Base-by-base conservation (phyloP, 345 rosid genomes). In the Salix suchowensis region DNA sequence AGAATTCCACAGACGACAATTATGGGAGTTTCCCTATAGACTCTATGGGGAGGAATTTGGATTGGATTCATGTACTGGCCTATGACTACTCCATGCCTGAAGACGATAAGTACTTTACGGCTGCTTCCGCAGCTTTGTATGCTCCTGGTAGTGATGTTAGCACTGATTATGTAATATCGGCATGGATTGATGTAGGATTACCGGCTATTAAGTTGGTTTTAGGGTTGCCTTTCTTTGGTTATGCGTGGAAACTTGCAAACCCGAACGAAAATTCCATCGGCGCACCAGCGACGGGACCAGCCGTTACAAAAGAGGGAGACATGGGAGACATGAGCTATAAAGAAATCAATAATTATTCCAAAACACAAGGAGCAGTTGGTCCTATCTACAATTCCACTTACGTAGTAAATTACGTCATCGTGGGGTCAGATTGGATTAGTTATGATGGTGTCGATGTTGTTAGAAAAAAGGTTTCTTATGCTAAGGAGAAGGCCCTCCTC, bases 391-490 rank as follows among this genome's bases (percentile, higher is more conserved):
- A 87, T 77, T n/a, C 76, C 18, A 78, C 85, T 2, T 86, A 78
- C 55, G 84, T 79, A 8, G 16, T 66, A 3, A 55, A 74, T 71
- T 9, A 81, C 77, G 50, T 61, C 74, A 52, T 46, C 2, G 19
- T 40, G 30, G 79, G 83, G 23, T 37, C 48, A 11, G 1, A 0
- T 30, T 87, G 92, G 92, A 73, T 89, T 42, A 84, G 76, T 77
- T 89, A 80, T 58, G 89, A 85, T 44, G 88, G 72, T 62, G 82
- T 69, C 14, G 86, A 84, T 46, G 82, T 76, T 46, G 52, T 87
- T 11, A 75, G 42, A 77, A 62, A 69, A 10, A 87, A 87, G 74
- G 77, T 83, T 73, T 68, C 78, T 26, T 89, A 87, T 75, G 84
- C 87, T 40, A 82, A 60, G 83, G 73, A 58, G 3, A 84, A 83